Percentiles rank a stretch among this genome's conserved stretches.
Conservation (phyloP, 2,329 filamentous ascomycete species). For the Fusarium lyarnte region DNA sequence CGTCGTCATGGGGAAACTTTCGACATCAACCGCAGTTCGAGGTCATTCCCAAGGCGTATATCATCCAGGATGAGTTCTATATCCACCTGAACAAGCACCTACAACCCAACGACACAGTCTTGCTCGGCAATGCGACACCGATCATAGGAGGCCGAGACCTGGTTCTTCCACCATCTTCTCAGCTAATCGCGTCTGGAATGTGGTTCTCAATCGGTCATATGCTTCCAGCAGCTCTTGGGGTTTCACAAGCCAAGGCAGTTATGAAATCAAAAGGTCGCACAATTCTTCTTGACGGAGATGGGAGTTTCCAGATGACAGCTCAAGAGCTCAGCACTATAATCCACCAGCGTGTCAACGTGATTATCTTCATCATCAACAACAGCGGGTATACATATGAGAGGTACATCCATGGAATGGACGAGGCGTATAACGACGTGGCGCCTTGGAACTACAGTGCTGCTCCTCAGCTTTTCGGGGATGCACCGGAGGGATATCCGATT, state of each 20-base stretch:
- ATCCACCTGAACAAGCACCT: not conserved
- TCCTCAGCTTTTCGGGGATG: not conserved
- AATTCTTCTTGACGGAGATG: constrained; percentile 6
- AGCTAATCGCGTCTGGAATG: constrained; percentile 15
- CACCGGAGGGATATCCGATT: not conserved
- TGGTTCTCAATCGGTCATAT: constrained; percentile 20
- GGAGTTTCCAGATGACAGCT: constrained; percentile 15
- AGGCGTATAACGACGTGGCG: constrained; percentile 6
- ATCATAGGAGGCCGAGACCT: constrained; percentile 18
- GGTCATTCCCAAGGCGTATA: not conserved
- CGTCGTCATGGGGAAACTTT: not conserved
- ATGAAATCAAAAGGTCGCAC: not conserved
- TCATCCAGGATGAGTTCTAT: constrained; percentile 15
- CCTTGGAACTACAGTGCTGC: constrained; percentile 13
- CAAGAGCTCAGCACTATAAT: constrained; percentile 19
- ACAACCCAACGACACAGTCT: not conserved
- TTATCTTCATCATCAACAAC: constrained; percentile 3
- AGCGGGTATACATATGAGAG: not conserved
- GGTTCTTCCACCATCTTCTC: not conserved
- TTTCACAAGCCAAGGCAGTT: not conserved
- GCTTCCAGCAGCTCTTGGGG: constrained; percentile 5
- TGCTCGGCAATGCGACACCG: constrained; percentile 9
- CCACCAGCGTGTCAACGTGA: not conserved
- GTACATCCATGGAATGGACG: constrained; percentile 8
- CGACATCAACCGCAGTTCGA: not conserved